Evolutionary conservation across 495 filamentous ascomycete species (phyloP).

Genomic region (Cercophora newfieldiana): DNA sequence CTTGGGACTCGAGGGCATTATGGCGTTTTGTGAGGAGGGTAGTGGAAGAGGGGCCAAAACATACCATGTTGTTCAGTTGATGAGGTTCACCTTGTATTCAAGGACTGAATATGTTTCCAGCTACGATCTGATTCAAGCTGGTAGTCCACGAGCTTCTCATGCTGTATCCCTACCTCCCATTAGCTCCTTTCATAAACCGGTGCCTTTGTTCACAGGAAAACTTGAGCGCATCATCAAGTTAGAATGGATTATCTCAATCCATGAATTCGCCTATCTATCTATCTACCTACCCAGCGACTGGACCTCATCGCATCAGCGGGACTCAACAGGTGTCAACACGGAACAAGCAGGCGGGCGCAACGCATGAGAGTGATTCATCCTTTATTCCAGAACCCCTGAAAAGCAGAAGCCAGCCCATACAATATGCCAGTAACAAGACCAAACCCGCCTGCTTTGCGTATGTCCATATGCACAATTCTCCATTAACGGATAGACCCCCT

Average conservation of each 20-base stretch:
- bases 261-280: neutral
- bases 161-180: too few species aligned
- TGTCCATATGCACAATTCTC: slow-evolving; percentile 15
- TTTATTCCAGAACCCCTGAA: slow-evolving; percentile 8
- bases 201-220: neutral
- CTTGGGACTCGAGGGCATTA: too few species aligned
- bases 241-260: neutral
- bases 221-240: too few species aligned
- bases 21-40: too few species aligned
- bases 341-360: neutral
- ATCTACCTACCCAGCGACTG: neutral
- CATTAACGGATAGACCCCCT: slow-evolving; percentile 3
- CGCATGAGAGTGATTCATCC: neutral
- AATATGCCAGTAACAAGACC: slow-evolving; percentile 2
- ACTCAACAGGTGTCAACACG: too few species aligned
- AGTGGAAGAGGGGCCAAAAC: too few species aligned
- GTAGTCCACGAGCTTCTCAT: too few species aligned
- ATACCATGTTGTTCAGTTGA: too few species aligned
- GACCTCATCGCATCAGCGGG: neutral
- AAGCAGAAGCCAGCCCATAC: neutral
- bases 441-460: slow-evolving; percentile 11
- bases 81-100: too few species aligned
- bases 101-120: too few species aligned
- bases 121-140: too few species aligned
- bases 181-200: too few species aligned